These are phyloP conservation scores for Panaeolus papilionaceus DNA, from an alignment of 768 basidiomycete species.

Conservation along the genomic window DNA sequence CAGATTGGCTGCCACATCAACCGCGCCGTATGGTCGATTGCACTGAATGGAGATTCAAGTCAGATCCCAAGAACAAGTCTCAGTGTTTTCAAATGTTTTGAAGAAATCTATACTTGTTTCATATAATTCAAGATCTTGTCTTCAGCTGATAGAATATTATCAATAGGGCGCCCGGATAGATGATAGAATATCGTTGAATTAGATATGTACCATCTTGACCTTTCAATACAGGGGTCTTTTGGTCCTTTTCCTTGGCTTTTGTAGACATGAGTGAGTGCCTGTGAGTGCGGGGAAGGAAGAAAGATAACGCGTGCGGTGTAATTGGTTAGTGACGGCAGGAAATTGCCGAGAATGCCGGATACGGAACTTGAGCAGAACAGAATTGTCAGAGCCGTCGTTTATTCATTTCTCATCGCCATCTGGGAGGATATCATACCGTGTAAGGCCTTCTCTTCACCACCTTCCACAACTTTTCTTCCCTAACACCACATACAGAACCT, in stretches of 20 bases:
- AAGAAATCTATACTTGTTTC: constrained; percentile 55
- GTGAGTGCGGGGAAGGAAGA: constrained; percentile 22
- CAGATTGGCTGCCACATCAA: constrained; percentile 89
- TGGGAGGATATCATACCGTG: constrained; percentile 20
- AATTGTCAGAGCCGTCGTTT: constrained; percentile 18
- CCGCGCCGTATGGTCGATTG: constrained; percentile 94
- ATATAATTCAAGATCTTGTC: constrained; percentile 81
- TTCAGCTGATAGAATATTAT: constrained; percentile 56
- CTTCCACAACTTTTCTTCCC: constrained; percentile 12
- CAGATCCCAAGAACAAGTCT: constrained; percentile 5
- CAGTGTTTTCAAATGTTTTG: constrained; percentile 5
- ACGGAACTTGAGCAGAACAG: constrained; percentile 23
- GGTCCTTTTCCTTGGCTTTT: constrained; percentile 60
- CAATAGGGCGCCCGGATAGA: constrained; percentile 5
- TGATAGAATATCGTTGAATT: neutral
- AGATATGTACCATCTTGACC: constrained; percentile 67
- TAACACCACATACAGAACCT: constrained; percentile 19
- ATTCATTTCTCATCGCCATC: constrained; percentile 24
- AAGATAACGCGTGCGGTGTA: constrained; percentile 18
- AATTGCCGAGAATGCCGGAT: constrained; percentile 23
- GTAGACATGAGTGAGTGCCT: constrained; percentile 43
- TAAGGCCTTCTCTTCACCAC: constrained; percentile 8
- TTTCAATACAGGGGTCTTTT: constrained; percentile 64
- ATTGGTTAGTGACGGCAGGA: constrained; percentile 13
- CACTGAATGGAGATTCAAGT: constrained; percentile 53